A percentile compares a stretch with the other conserved stretches of the same genome.
Evolutionary conservation across 768 basidiomycete species (phyloP).

Genomic region (Cystobasidium tubakii): DNA sequence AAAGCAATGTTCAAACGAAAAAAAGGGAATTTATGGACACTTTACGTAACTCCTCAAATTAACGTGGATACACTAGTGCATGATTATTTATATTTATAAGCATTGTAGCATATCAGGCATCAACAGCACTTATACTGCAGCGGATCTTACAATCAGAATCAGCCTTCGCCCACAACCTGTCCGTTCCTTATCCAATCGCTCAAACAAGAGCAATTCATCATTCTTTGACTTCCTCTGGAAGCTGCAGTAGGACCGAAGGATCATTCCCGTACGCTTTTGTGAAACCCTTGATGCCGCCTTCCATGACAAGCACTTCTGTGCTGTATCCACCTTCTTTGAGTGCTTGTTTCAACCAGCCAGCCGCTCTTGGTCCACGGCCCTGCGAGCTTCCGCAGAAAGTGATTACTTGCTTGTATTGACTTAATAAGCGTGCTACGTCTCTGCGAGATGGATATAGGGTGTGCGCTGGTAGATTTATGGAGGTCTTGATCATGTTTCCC

Average conservation of each 20-base stretch:
- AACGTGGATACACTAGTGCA: background rate
- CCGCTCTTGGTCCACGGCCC: constrained; percentile 43
- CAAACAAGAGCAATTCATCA: background rate
- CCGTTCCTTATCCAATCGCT: background rate
- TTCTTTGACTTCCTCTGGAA: constrained; percentile 35
- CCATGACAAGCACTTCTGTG: constrained; percentile 38
- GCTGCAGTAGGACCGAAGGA: constrained; percentile 31
- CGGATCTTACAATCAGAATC: background rate
- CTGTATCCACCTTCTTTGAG: constrained; percentile 18
- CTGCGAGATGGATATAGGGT: constrained; percentile 51
- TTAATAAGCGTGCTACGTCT: constrained; percentile 31
- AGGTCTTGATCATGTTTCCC: constrained; percentile 45
- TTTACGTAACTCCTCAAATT: background rate
- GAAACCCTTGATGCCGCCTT: constrained; percentile 46
- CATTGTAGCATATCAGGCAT: background rate
- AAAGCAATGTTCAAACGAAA: background rate
- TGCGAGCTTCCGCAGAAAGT: constrained; percentile 44
- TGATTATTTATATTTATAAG: background rate
- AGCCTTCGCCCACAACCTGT: background rate
- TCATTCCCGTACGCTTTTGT: constrained; percentile 37
- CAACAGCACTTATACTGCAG: background rate
- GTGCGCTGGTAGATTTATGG: constrained; percentile 54
- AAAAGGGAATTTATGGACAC: background rate
- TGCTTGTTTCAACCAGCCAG: constrained; percentile 44
- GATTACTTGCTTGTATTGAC: constrained; percentile 38